Evolutionary conservation across 176 grass and related monocot genomes (phyloP).

Genomic region (Oryza glaberrima): DNA sequence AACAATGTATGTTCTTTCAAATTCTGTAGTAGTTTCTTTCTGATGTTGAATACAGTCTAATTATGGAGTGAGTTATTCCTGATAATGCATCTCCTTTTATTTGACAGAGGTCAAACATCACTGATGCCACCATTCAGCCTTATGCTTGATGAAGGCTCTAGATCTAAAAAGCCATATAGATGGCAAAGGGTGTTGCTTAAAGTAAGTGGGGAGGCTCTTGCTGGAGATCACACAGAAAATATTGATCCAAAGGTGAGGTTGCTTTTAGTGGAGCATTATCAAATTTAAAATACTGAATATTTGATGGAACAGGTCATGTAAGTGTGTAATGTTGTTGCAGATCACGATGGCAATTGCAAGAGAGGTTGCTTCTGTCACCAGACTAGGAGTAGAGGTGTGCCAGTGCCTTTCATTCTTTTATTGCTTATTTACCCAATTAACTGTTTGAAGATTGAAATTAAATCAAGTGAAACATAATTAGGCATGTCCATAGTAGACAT

Average conservation of each 20-base stretch:
- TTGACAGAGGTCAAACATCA: constrained; percentile 49
- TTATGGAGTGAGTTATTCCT: background rate
- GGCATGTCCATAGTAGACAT: background rate
- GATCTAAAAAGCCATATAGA: constrained; percentile 61
- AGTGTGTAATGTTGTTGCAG: constrained; percentile 50
- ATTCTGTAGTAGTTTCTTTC: background rate
- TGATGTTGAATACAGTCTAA: background rate
- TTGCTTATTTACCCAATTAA: background rate
- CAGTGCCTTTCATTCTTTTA: background rate
- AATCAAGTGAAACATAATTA: background rate
- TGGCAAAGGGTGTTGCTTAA: constrained; percentile 94
- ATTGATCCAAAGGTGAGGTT: constrained; percentile 86
- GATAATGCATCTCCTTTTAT: constrained; percentile 16
- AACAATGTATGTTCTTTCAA: background rate
- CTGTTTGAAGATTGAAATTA: constrained; percentile 9
- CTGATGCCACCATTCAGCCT: constrained; percentile 61
- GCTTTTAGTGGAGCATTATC: constrained; percentile 21
- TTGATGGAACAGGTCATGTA: constrained; percentile 5
- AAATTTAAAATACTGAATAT: background rate
- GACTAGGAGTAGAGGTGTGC: constrained; percentile 88
- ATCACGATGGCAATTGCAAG: constrained; percentile 97
- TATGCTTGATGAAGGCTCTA: constrained; percentile 56
- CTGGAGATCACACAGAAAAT: constrained; percentile 76
- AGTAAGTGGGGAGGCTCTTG: constrained; percentile 95
- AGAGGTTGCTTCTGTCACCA: constrained; percentile 96